Conservation (phyloP, 306 rosid species). For the Phaseolus lunatus region DNA sequence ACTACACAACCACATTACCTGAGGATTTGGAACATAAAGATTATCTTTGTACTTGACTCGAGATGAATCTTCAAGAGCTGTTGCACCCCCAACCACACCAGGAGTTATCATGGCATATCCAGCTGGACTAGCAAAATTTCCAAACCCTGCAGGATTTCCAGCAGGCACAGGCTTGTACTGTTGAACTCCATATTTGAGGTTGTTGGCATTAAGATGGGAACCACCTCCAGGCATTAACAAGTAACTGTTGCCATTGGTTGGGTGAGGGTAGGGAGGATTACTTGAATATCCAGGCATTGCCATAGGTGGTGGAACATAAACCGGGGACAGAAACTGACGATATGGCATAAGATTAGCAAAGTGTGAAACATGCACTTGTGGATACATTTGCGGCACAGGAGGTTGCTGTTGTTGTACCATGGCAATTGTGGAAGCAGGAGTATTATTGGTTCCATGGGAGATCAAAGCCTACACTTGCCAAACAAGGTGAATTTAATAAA, state of each 20-base stretch:
- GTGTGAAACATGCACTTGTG: conserved; percentile 93
- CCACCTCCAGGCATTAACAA: conserved; percentile 95
- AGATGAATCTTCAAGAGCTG: conserved; percentile 87
- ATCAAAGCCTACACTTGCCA: conserved; percentile 64
- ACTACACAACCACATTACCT: conserved; percentile 57
- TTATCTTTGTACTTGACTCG: conserved; percentile 92
- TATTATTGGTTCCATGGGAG: conserved; percentile 61
- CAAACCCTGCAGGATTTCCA: conserved; percentile 85
- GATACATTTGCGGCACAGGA: conserved; percentile 92
- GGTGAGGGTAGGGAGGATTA: conserved; percentile 89
- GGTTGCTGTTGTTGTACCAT: conserved; percentile 90
- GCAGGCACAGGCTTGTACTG: conserved; percentile 92
- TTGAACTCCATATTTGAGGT: conserved; percentile 91
- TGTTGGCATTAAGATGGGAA: conserved; percentile 85
- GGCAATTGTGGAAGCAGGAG: conserved; percentile 74
- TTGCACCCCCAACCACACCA: conserved; percentile 86
- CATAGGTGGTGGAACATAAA: conserved; percentile 99
- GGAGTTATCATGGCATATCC: conserved; percentile 89
- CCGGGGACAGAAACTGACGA: conserved; percentile 89
- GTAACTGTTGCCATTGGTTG: conserved; percentile 85
- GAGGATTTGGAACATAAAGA: conserved; percentile 92
- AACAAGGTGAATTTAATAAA: background rate
- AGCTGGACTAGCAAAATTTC: conserved; percentile 76
- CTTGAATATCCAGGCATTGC: conserved; percentile 92
- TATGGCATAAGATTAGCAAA: conserved; percentile 89